Evolutionary conservation across 495 filamentous ascomycete genomes (phyloP).

Genomic region (Neurospora sp.): DNA sequence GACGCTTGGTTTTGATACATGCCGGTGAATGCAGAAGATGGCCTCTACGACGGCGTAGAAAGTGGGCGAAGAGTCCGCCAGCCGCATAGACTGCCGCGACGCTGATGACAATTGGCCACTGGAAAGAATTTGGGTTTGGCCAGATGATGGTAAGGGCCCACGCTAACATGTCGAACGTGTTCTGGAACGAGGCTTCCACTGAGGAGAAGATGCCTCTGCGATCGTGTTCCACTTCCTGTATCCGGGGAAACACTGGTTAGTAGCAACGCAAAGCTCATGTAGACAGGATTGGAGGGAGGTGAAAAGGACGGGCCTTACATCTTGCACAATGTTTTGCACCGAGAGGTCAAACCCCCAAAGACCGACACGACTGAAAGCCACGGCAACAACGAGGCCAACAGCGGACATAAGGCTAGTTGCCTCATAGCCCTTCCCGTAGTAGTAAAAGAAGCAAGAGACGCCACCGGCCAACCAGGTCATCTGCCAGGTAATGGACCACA

Average conservation of each 20-base stretch:
- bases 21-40: slow-evolving; percentile 46
- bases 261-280: background rate
- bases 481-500: slow-evolving; percentile 60
- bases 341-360: slow-evolving; percentile 62
- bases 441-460: slow-evolving; percentile 33
- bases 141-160: slow-evolving; percentile 53
- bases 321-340: slow-evolving; percentile 55
- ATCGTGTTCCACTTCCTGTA: slow-evolving; percentile 38
- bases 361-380: slow-evolving; percentile 51
- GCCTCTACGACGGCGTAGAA: slow-evolving; percentile 47
- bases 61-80: slow-evolving; percentile 42
- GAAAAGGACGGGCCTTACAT: slow-evolving; percentile 29
- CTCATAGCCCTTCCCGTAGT: slow-evolving; percentile 4
- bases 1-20: background rate
- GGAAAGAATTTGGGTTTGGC: slow-evolving; percentile 46
- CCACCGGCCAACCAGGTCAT: slow-evolving; percentile 38
- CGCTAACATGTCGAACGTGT: slow-evolving; percentile 54
- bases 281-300: background rate
- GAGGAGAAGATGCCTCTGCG: slow-evolving; percentile 51
- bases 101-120: slow-evolving; percentile 50
- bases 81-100: slow-evolving; percentile 40
- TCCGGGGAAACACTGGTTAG: background rate
- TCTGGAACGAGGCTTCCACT: slow-evolving; percentile 52
- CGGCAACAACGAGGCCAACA: slow-evolving; percentile 37
- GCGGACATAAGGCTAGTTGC: slow-evolving; percentile 24